phyloP scores from a whole-genome alignment of 768 basidiomycete genomes.

The Naematelia aurantialba region DNA sequence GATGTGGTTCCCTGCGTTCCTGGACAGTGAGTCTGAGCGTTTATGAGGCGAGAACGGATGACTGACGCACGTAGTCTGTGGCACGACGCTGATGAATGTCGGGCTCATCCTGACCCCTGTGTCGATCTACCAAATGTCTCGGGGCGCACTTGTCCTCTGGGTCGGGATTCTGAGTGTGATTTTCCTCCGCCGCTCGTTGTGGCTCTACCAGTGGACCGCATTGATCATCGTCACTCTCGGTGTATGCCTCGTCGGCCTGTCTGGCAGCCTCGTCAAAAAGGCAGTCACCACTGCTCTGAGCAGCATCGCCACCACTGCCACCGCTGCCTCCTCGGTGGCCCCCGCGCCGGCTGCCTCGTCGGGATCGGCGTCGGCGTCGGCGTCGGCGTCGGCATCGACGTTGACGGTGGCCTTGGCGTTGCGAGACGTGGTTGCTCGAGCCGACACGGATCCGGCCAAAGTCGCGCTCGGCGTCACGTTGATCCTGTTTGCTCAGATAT shows the following conservation, averaged over 20 bases:
- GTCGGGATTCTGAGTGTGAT: conserved; percentile 86
- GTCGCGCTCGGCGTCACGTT: conserved; percentile 69
- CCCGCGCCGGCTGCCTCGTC: no score
- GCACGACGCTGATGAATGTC: conserved; percentile 77
- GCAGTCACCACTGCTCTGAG: conserved; percentile 53
- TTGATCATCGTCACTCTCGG: conserved; percentile 68
- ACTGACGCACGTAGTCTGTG: conserved; percentile 57
- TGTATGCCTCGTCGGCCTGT: conserved; percentile 61
- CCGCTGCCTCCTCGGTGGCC: no score
- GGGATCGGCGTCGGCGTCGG: neutral
- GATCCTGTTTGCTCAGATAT: conserved; percentile 88
- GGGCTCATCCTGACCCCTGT: conserved; percentile 95
- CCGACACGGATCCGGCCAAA: conserved; percentile 45
- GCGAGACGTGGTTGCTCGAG: no score
- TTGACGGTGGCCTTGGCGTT: no score
- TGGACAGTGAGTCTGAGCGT: conserved; percentile 37
- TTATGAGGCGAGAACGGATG: neutral
- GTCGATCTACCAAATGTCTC: conserved; percentile 88
- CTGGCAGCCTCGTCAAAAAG: conserved; percentile 82
- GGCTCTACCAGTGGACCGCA: conserved; percentile 91
- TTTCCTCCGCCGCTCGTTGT: conserved; percentile 79
- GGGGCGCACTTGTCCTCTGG: conserved; percentile 84
- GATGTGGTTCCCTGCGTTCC: conserved; percentile 49
- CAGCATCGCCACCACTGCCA: no score
- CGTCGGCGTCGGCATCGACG: no score